Conservation (phyloP, 2,329 filamentous ascomycete genomes). For the Chaetoscypha palmicola region DNA sequence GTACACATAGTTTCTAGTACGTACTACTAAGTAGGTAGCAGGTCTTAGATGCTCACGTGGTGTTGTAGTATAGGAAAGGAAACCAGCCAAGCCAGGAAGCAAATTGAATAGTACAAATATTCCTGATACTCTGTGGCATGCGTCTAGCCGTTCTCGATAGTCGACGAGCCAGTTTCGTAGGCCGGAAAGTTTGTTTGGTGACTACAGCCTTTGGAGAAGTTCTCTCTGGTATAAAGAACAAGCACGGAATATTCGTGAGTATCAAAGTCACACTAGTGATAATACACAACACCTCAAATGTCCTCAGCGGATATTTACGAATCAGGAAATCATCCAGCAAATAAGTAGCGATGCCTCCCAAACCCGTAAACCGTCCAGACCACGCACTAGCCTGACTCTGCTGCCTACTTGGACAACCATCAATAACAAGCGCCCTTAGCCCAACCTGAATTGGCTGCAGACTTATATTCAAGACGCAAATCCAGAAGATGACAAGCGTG, state of each 20-base stretch:
- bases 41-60: constrained; percentile 16
- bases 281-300: constrained; percentile 11
- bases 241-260: constrained; percentile 3
- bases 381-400: constrained; percentile 30
- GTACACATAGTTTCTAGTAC: no score
- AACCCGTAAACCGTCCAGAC: constrained; percentile 25
- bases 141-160: constrained; percentile 4
- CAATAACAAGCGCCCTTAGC: constrained; percentile 28
- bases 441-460: constrained; percentile 31
- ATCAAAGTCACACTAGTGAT: constrained; percentile 4
- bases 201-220: neutral
- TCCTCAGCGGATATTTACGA: constrained; percentile 20
- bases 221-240: neutral
- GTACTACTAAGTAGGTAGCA: no score
- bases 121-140: constrained; percentile 8
- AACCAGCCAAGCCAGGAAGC: constrained; percentile 32
- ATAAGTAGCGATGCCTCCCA: constrained; percentile 31
- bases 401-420: constrained; percentile 27
- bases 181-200: neutral
- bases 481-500: constrained; percentile 19
- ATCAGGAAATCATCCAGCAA: constrained; percentile 10
- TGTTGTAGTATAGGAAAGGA: constrained; percentile 31
- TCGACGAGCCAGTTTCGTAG: neutral
- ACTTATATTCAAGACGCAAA: constrained; percentile 27
- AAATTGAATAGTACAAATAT: constrained; percentile 24